These are phyloP conservation scores for carrot (Daucus carota) DNA, from an alignment of 129 eudicot genomes.

Conservation along the genomic window DNA sequence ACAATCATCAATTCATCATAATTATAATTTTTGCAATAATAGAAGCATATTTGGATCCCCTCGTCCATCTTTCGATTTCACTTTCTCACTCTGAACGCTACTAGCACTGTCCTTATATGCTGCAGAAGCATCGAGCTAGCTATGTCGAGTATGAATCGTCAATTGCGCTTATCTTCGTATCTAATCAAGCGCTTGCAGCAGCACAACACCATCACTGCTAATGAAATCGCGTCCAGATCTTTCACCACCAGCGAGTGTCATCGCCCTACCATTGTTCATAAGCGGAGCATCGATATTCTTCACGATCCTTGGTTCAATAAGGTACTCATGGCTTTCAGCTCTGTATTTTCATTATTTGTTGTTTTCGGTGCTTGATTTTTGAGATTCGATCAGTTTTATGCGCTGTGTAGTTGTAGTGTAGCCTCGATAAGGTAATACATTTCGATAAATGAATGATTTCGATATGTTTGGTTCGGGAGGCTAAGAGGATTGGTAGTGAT, in stretches of 20 bases:
- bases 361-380: background rate
- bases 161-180: slow-evolving; percentile 50
- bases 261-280: slow-evolving; percentile 78
- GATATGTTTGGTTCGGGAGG: too few relatives aligned
- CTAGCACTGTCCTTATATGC: too few relatives aligned
- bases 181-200: slow-evolving; percentile 51
- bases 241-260: slow-evolving; percentile 87
- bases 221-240: slow-evolving; percentile 34
- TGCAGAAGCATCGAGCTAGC: too few relatives aligned
- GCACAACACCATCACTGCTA: slow-evolving; percentile 22
- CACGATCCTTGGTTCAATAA: slow-evolving; percentile 99
- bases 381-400: too few relatives aligned
- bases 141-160: slow-evolving; percentile 45
- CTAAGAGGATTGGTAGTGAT: too few relatives aligned
- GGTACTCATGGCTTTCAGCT: slow-evolving; percentile 25
- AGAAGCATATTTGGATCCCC: too few relatives aligned
- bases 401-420: too few relatives aligned
- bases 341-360: background rate
- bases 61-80: too few relatives aligned
- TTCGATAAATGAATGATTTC: background rate
- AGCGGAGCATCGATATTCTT: slow-evolving; percentile 90
- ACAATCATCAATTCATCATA: too few relatives aligned
- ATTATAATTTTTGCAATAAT: too few relatives aligned
- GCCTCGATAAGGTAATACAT: too few relatives aligned
- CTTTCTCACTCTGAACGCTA: too few relatives aligned